Evolutionary conservation across 2,329 filamentous ascomycete genomes (phyloP).

Genomic region (Xylaria sp.): DNA sequence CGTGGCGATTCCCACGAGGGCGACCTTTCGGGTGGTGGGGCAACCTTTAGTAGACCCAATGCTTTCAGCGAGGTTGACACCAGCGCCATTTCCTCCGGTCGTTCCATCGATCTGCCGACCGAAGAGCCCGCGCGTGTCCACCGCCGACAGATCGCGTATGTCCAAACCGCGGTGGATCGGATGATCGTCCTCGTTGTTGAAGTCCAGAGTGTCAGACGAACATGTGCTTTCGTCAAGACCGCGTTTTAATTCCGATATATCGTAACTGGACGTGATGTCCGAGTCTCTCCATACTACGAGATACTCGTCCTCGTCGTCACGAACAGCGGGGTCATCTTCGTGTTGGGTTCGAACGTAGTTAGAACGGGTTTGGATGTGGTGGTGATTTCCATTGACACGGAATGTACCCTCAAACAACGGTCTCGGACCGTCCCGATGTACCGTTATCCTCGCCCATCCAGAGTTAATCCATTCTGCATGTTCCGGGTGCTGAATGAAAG

Average conservation of each 20-base stretch:
- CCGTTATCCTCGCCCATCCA: constrained; percentile 83
- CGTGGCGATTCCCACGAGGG: constrained; percentile 86
- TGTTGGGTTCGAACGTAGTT: constrained; percentile 76
- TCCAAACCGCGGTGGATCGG: constrained; percentile 62
- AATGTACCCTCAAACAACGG: constrained; percentile 93
- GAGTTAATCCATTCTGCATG: constrained; percentile 72
- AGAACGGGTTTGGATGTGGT: constrained; percentile 79
- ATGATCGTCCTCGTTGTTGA: constrained; percentile 76
- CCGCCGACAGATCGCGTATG: constrained; percentile 58
- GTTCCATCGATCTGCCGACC: constrained; percentile 73
- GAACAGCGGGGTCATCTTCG: constrained; percentile 68
- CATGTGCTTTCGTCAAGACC: constrained; percentile 57
- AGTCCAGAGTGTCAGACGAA: constrained; percentile 72
- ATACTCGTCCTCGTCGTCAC: constrained; percentile 63
- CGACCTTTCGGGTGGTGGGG: constrained; percentile 86
- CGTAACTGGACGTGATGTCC: constrained; percentile 61
- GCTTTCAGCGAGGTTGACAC: constrained; percentile 73
- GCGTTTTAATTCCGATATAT: constrained; percentile 67
- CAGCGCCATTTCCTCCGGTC: constrained; percentile 73
- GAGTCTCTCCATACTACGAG: constrained; percentile 95
- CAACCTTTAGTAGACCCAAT: constrained; percentile 87
- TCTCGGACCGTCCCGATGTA: constrained; percentile 73
- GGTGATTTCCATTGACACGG: constrained; percentile 76
- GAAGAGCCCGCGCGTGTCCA: constrained; percentile 68
- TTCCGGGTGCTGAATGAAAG: constrained; percentile 67